Percentiles rank a stretch among this genome's conserved stretches.
Evolutionary conservation across 148 eudicot species (phyloP).

Genomic region (Limonium bicolor): DNA sequence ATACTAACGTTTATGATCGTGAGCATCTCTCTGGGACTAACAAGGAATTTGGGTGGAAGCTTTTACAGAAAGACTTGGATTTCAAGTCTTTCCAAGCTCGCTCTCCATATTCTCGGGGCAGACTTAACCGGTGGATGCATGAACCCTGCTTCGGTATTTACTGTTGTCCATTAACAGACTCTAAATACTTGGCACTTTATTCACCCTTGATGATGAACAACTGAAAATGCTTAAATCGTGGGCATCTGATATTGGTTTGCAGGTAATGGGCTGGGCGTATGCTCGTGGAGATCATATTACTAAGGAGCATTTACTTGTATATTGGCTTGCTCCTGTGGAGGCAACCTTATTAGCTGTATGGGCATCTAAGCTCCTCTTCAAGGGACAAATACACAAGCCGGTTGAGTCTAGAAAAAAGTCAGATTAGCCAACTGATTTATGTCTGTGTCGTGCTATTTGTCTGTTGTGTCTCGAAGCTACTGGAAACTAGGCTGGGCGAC

Average conservation of each 20-base stretch:
- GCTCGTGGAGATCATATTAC: constrained; percentile 70
- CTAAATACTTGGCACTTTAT: not conserved
- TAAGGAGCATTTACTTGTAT: constrained; percentile 73
- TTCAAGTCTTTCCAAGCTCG: constrained; percentile 64
- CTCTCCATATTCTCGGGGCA: constrained; percentile 71
- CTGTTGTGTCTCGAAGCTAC: too few species aligned
- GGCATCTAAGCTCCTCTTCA: constrained; percentile 34
- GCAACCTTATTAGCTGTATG: constrained; percentile 68
- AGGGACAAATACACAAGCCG: constrained; percentile 12
- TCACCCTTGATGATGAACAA: not conserved
- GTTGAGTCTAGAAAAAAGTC: too few species aligned
- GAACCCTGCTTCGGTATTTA: constrained; percentile 90
- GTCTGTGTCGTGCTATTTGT: too few species aligned
- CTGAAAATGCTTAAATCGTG: not conserved
- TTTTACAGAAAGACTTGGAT: constrained; percentile 89
- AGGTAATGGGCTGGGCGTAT: constrained; percentile 96
- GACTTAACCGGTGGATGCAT: constrained; percentile 94
- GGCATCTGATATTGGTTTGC: too few species aligned
- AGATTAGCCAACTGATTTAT: too few species aligned
- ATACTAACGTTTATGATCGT: constrained; percentile 51
- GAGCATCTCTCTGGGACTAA: constrained; percentile 32
- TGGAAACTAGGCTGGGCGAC: too few species aligned
- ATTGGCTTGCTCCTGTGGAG: constrained; percentile 87
- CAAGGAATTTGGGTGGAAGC: constrained; percentile 54
- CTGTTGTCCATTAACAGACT: not conserved